phyloP scores from a whole-genome alignment of 805 yeast species.

The Saccharomycopsis vini region DNA sequence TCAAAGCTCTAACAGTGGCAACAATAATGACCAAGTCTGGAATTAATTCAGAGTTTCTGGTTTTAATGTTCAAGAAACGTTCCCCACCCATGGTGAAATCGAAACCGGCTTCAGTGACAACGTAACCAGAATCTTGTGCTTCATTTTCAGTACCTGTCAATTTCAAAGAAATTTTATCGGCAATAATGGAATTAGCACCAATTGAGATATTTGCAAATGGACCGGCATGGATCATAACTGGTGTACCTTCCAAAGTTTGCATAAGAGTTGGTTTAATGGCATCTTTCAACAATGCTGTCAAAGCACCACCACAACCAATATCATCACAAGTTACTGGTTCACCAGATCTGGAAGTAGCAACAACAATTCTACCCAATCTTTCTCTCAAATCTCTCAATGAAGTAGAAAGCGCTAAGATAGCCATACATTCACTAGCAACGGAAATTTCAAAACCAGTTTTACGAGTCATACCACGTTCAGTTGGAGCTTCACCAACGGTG shows the following conservation, averaged over 20 bases:
- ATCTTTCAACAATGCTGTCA: conserved; percentile 72
- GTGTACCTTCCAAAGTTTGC: conserved; percentile 87
- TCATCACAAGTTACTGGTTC: conserved; percentile 78
- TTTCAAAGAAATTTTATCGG: conserved; percentile 75
- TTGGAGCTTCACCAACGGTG: conserved; percentile 74
- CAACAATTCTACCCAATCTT: conserved; percentile 67
- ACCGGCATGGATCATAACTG: conserved; percentile 82
- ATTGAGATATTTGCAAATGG: conserved; percentile 84
- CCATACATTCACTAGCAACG: conserved; percentile 83
- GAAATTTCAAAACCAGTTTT: conserved; percentile 76
- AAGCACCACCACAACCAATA: conserved; percentile 79
- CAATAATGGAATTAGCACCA: conserved; percentile 78
- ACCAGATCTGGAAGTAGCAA: conserved; percentile 59
- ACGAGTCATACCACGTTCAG: conserved; percentile 67
- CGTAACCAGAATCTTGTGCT: conserved; percentile 55
- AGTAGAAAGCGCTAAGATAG: conserved; percentile 66
- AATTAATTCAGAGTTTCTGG: conserved; percentile 68
- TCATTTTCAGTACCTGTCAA: conserved; percentile 57
- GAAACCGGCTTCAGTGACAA: conserved; percentile 82
- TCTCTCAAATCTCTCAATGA: conserved; percentile 64
- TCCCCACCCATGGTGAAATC: conserved; percentile 93
- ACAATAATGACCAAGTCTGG: conserved; percentile 77
- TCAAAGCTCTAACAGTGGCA: conserved; percentile 78
- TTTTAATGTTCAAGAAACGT: conserved; percentile 73
- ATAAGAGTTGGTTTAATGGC: conserved; percentile 77